Percentiles rank a stretch among this genome's conserved stretches.
These are phyloP conservation scores for Kernera saxatilis DNA, from an alignment of 345 rosid genomes.

Conservation along the genomic window DNA sequence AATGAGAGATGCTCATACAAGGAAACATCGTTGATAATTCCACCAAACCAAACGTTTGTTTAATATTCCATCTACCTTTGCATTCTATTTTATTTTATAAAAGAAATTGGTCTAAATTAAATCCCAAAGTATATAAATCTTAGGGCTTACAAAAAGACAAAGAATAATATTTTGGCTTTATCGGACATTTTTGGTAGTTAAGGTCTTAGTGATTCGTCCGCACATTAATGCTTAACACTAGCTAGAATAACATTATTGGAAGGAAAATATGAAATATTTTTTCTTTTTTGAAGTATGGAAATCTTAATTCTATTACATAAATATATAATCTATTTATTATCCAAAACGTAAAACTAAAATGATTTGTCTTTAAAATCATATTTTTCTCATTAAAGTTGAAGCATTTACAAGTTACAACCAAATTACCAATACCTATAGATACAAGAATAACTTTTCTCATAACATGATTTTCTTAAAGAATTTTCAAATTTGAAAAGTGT, in stretches of 20 bases:
- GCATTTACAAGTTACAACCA: too few species aligned
- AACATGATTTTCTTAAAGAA: too few species aligned
- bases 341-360: too few species aligned
- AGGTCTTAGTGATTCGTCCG: background rate
- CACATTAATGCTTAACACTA: background rate
- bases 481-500: background rate
- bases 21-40: background rate
- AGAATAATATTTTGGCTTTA: background rate
- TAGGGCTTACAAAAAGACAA: background rate
- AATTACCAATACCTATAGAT: too few species aligned
- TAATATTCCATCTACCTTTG: slow-evolving; percentile 1
- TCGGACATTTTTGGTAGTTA: background rate
- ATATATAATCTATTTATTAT: too few species aligned
- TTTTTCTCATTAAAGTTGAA: too few species aligned
- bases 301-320: background rate
- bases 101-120: background rate
- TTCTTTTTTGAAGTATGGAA: background rate
- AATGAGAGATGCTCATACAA: background rate
- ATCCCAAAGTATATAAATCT: background rate
- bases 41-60: slow-evolving; percentile 9
- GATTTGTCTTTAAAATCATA: too few species aligned
- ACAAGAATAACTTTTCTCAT: too few species aligned
- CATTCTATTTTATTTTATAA: background rate
- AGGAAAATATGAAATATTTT: background rate
- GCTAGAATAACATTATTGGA: background rate